Percentiles rank a stretch among this genome's conserved stretches.
phyloP scores from a whole-genome alignment of 345 rosid genomes.

The Acer campestre region DNA sequence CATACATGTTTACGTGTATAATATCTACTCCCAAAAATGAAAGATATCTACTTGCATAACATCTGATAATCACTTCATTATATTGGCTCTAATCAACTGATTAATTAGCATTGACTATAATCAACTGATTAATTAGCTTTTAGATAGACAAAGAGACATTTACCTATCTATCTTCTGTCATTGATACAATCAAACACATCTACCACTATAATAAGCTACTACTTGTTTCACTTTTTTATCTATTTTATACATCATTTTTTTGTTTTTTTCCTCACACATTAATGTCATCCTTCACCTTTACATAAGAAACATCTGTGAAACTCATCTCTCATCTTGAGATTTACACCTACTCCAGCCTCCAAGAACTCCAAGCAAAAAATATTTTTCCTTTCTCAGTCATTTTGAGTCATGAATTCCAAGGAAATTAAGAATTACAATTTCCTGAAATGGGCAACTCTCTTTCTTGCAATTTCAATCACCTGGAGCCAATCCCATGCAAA shows the following conservation, averaged over 20 bases:
- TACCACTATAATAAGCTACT: not conserved
- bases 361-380: not conserved
- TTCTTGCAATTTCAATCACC: slow-evolving; percentile 29
- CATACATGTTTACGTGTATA: too few relatives aligned
- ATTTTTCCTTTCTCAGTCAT: not conserved
- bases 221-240: not conserved
- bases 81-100: too few relatives aligned
- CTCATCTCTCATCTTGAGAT: not conserved
- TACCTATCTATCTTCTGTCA: not conserved
- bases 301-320: not conserved
- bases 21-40: too few relatives aligned
- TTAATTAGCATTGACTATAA: too few relatives aligned
- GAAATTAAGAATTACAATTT: slow-evolving; percentile 18
- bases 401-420: slow-evolving; percentile 9
- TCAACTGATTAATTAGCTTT: not conserved
- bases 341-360: not conserved
- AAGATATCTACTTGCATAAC: too few relatives aligned
- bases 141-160: not conserved
- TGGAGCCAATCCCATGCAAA: slow-evolving; percentile 28
- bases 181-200: not conserved
- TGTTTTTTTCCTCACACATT: not conserved
- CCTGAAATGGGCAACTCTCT: slow-evolving; percentile 22
- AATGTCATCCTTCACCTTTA: not conserved
- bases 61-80: too few relatives aligned
- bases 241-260: not conserved